Conservation (phyloP, 2,329 filamentous ascomycete genomes). For the Aureobasidium lini region DNA sequence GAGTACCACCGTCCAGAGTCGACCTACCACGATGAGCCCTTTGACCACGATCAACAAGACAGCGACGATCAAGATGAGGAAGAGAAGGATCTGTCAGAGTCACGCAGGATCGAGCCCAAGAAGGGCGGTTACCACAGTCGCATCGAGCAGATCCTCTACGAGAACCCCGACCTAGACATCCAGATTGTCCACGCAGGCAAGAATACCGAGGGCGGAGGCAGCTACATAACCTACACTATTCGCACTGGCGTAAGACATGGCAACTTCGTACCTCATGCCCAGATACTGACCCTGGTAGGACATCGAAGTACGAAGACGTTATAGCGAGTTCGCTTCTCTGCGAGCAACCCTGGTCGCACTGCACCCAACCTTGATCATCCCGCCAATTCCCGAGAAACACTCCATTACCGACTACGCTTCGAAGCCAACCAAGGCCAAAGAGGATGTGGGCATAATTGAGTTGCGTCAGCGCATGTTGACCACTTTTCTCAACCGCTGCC, state of each 20-base stretch:
- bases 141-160: conserved; percentile 95
- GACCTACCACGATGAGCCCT: conserved; percentile 37
- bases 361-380: conserved; percentile 91
- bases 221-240: conserved; percentile 96
- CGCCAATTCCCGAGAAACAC: conserved; percentile 97
- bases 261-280: background rate
- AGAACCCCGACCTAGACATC: conserved; percentile 84
- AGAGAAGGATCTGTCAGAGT: conserved; percentile 39
- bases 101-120: conserved; percentile 49
- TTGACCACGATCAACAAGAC: conserved; percentile 60
- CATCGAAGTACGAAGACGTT: conserved; percentile 86
- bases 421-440: conserved; percentile 95
- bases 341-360: conserved; percentile 81
- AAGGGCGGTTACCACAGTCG: conserved; percentile 89
- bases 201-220: conserved; percentile 82
- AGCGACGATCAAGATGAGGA: conserved; percentile 51
- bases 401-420: conserved; percentile 98
- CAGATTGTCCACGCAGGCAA: conserved; percentile 93
- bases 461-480: conserved; percentile 92
- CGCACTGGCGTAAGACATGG: conserved; percentile 66
- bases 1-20: conserved; percentile 8
- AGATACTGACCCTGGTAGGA: conserved; percentile 51
- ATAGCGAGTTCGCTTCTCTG: conserved; percentile 92
- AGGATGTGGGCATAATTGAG: conserved; percentile 95
- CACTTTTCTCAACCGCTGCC: conserved; percentile 89